Base-by-base conservation (phyloP, 768 basidiomycete genomes). In the Asterophora parasitica region DNA sequence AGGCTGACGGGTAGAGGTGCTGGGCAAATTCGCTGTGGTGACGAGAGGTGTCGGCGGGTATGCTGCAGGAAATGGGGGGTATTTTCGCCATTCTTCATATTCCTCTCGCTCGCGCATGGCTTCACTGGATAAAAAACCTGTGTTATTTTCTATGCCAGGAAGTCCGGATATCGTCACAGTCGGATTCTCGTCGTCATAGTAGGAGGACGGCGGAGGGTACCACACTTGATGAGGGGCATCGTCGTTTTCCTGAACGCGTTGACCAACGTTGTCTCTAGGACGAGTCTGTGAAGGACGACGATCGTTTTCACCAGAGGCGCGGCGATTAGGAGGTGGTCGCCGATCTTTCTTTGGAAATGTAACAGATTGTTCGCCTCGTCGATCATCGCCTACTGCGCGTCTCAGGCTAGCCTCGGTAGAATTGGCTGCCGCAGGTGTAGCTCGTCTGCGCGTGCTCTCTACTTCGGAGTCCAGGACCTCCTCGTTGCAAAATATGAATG, bases 1-100 rank as follows among this genome's bases (percentile, higher is more conserved):
- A 13, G 39, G 41, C 10, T 37, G 42, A 7, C 33, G 46, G 36
- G 42, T 19, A 13, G 41, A 28, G 26, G 44, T n/a, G 16, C 35
- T 6, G 37, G 52, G 48, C 10, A 70, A 66, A 15, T 59, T 62
- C 19, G 69, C 56, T 3, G 71, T 62, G 13, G 55, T 62, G 16
- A 67, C 67, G n/a, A 79, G 55, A 9, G 85, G 85, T 11, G 83
- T 87, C 0, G 83, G 72, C 7, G 85, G 86, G 57, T 89, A 89
- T 28, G 87, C 87, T 4, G 87, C 80, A 26, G 87, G 87, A 44
- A 88, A 83, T 13, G 82, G 71, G 10, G 85, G 85, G 55, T 88
- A 89, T 59, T 77, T 69, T 48, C 83, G 67, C 85, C 85, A 88
- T 53, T 88, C 85, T 33, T 84, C 78, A n/a, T 62, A 58, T 53